Conservation (phyloP, 148 eudicot species). For the Rhododendron simsii region DNA sequence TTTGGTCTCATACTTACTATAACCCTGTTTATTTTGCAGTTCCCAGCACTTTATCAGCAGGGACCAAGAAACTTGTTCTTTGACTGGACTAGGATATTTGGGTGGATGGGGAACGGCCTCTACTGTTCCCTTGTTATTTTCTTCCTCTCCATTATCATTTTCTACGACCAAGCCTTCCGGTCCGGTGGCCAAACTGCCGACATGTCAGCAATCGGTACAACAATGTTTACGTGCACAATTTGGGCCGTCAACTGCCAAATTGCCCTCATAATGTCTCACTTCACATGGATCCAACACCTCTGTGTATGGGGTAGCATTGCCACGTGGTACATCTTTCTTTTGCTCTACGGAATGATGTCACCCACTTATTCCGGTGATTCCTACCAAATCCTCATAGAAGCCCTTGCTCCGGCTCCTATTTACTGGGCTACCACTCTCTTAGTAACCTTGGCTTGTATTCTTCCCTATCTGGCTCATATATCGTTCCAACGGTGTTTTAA, state of each 20-base stretch:
- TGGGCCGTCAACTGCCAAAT: slow-evolving; percentile 73
- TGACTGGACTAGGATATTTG: slow-evolving; percentile 63
- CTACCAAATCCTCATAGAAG: slow-evolving; percentile 38
- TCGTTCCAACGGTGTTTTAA: slow-evolving; percentile 53
- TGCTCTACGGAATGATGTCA: slow-evolving; percentile 43
- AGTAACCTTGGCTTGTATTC: slow-evolving; percentile 39
- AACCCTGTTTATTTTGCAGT: slow-evolving; percentile 31
- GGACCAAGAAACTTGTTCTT: slow-evolving; percentile 74
- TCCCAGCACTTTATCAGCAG: slow-evolving; percentile 80
- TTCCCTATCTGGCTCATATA: slow-evolving; percentile 61
- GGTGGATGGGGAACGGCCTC: slow-evolving; percentile 80
- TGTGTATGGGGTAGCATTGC: slow-evolving; percentile 61
- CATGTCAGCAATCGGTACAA: slow-evolving; percentile 60
- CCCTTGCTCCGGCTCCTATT: slow-evolving; percentile 50
- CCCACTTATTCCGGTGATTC: slow-evolving; percentile 32
- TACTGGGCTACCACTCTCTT: slow-evolving; percentile 53
- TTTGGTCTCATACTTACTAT: background rate
- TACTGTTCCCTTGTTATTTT: slow-evolving; percentile 57
- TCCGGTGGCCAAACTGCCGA: slow-evolving; percentile 58
- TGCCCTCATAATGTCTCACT: slow-evolving; percentile 63
- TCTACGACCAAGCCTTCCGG: slow-evolving; percentile 54
- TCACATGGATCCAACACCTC: slow-evolving; percentile 70
- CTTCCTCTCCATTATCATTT: slow-evolving; percentile 51
- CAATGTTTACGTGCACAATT: slow-evolving; percentile 68
- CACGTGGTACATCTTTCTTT: slow-evolving; percentile 61